Evolutionary conservation across 2,329 filamentous ascomycete genomes (phyloP).

Genomic region (Thielaviopsis populi): DNA sequence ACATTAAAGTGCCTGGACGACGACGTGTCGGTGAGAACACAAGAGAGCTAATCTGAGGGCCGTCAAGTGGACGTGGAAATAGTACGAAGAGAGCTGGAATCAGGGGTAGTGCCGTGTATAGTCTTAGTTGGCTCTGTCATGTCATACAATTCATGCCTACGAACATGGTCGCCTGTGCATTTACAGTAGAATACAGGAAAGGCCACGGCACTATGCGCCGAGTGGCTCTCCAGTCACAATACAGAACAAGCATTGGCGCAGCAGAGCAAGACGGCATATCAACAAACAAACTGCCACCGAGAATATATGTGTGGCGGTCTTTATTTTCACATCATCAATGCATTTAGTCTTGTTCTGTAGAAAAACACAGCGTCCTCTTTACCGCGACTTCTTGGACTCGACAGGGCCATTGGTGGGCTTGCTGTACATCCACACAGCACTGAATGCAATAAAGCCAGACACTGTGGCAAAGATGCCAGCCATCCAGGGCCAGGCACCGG

Average conservation of each 20-base stretch:
- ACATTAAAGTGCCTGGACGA: not conserved
- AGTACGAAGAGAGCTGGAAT: too few species aligned
- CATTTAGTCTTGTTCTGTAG: not conserved
- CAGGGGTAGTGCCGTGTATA: not conserved
- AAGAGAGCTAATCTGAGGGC: conserved; percentile 44
- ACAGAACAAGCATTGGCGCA: not conserved
- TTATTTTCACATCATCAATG: conserved; percentile 13
- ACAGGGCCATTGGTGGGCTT: conserved; percentile 28
- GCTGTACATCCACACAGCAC: conserved; percentile 71
- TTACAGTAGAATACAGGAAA: too few species aligned
- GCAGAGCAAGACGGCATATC: not conserved
- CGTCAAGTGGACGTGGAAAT: conserved; percentile 13
- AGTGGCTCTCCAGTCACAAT: too few species aligned
- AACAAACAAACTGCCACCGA: not conserved
- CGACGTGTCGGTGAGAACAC: conserved; percentile 37
- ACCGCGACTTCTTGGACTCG: conserved; percentile 35
- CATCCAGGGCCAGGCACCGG: conserved; percentile 88
- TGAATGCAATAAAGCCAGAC: conserved; percentile 70
- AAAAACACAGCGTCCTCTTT: conserved; percentile 14
- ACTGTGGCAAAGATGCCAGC: conserved; percentile 74
- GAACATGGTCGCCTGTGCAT: too few species aligned
- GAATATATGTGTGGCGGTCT: not conserved
- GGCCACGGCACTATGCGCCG: too few species aligned
- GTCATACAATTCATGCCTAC: too few species aligned
- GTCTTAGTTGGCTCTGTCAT: too few species aligned